Percentiles rank a stretch among this genome's conserved stretches.
phyloP scores from a whole-genome alignment of 1,284 basidiomycete species.

The Microbotryomycetes sp. region DNA sequence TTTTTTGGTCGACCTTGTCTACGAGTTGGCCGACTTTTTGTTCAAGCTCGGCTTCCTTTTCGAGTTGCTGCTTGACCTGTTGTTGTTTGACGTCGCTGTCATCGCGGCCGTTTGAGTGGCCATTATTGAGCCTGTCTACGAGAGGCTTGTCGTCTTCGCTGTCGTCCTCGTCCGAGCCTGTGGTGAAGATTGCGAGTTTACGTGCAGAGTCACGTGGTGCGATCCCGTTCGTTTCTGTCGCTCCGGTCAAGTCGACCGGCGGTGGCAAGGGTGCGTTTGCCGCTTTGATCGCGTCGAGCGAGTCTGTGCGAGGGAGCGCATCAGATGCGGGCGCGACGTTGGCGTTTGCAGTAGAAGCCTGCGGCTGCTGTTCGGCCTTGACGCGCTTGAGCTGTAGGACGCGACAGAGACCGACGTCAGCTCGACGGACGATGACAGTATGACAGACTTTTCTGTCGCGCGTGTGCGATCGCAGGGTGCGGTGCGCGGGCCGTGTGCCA shows the following conservation, averaged over 20 bases:
- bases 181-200: conserved; percentile 31
- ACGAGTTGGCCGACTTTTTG: background rate
- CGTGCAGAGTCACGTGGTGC: background rate
- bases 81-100: conserved; percentile 1
- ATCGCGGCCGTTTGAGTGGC: background rate
- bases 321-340: background rate
- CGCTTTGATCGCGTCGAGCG: background rate
- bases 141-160: conserved; percentile 38
- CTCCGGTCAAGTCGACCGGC: no score
- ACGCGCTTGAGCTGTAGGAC: conserved; percentile 20
- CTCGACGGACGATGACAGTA: background rate
- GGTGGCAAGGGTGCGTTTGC: background rate
- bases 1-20: conserved; percentile 5
- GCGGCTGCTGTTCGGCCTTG: conserved; percentile 3
- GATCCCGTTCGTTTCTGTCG: background rate
- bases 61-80: background rate
- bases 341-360: background rate
- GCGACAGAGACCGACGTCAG: background rate
- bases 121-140: conserved; percentile 20
- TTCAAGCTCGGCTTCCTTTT: conserved; percentile 3
- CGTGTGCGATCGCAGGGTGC: conserved; percentile 3
- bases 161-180: conserved; percentile 30
- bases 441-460: background rate
- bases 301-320: background rate
- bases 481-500: background rate